phyloP scores from a whole-genome alignment of 495 filamentous ascomycete genomes.

The Tetracladium marchalianum region DNA sequence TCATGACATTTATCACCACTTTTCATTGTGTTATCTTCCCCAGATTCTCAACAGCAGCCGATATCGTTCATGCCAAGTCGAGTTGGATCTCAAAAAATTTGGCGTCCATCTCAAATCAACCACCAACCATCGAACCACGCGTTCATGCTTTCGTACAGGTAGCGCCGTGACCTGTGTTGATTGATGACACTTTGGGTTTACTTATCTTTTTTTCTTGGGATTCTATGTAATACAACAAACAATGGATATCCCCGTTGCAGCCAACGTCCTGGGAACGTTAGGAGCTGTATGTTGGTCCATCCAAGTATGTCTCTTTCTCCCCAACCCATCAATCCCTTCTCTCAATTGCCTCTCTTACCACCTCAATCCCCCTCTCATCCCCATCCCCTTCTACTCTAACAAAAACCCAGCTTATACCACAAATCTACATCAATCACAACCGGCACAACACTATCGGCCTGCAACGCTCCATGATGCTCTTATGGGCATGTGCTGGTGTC shows the following conservation, averaged over 20 bases:
- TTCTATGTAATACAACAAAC: not conserved
- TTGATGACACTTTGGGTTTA: too few relatives aligned
- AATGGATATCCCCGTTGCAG: constrained; percentile 44
- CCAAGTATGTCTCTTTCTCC: not conserved
- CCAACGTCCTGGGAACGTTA: constrained; percentile 46
- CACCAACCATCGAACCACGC: too few relatives aligned
- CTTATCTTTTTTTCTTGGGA: too few relatives aligned
- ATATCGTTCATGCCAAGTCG: too few relatives aligned
- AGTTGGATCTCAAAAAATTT: too few relatives aligned
- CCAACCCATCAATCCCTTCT: not conserved
- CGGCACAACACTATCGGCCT: constrained; percentile 49
- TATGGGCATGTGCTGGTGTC: constrained; percentile 55
- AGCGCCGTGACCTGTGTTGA: too few relatives aligned
- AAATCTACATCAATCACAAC: constrained; percentile 54
- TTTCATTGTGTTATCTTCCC: too few relatives aligned
- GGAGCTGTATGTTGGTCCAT: constrained; percentile 35
- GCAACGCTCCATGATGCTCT: constrained; percentile 55
- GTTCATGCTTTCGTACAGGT: too few relatives aligned
- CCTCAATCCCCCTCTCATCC: constrained; percentile 1
- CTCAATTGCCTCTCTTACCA: not conserved
- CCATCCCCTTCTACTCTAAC: constrained; percentile 10
- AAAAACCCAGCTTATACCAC: constrained; percentile 50
- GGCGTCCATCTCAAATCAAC: too few relatives aligned
- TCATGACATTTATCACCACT: too few relatives aligned
- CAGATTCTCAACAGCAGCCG: too few relatives aligned